Percentiles rank a stretch among this genome's conserved stretches.
Evolutionary conservation across 2,329 filamentous ascomycete species (phyloP).

Genomic region (Epichloe aotearoae): DNA sequence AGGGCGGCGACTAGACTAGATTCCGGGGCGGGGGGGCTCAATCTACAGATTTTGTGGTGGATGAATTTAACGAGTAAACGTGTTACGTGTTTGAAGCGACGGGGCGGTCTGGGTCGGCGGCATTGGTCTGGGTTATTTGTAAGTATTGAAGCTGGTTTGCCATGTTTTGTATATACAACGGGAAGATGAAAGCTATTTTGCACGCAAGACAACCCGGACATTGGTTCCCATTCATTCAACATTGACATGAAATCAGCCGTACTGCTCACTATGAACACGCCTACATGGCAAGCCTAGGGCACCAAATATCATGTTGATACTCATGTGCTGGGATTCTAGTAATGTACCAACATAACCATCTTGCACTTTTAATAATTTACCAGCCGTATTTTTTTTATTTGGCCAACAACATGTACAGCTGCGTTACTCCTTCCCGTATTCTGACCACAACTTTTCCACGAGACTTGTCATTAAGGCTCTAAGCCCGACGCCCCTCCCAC

Average conservation of each 20-base stretch:
- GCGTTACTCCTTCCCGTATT: background rate
- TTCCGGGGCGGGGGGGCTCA: background rate
- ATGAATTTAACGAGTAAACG: background rate
- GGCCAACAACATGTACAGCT: background rate
- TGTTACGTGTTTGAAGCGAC: background rate
- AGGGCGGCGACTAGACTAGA: conserved; percentile 20
- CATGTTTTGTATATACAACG: too few relatives aligned
- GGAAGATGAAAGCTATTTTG: too few relatives aligned
- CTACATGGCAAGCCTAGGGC: background rate
- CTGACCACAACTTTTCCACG: background rate
- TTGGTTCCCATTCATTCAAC: too few relatives aligned
- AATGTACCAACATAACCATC: background rate
- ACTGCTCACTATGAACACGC: too few relatives aligned
- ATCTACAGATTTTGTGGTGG: too few relatives aligned
- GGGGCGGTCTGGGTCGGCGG: too few relatives aligned
- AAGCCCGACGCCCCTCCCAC: background rate
- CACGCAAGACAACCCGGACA: too few relatives aligned
- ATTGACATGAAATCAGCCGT: too few relatives aligned
- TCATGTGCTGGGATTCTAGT: background rate
- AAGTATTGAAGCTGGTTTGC: too few relatives aligned
- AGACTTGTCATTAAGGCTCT: background rate
- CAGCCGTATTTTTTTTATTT: background rate
- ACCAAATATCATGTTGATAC: background rate
- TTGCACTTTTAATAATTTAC: background rate
- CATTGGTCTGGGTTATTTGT: too few relatives aligned